A percentile compares a stretch with the other conserved stretches of the same genome.
Evolutionary conservation across 2,329 filamentous ascomycete genomes (phyloP).

Genomic region (Colletotrichum ledebouriae): DNA sequence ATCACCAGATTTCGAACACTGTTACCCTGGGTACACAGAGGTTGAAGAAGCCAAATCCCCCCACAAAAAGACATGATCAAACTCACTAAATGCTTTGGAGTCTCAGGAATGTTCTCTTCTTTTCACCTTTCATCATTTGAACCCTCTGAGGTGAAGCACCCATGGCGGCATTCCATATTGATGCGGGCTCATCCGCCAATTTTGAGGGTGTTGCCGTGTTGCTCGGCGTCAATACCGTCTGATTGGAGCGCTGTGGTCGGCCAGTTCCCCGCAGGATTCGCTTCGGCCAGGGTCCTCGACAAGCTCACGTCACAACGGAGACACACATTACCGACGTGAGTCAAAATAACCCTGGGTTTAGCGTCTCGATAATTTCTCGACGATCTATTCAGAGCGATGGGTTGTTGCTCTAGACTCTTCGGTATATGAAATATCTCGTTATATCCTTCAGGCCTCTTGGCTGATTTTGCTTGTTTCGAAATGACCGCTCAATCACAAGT

Average conservation of each 20-base stretch:
- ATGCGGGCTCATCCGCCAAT: too few species aligned
- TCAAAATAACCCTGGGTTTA: neutral
- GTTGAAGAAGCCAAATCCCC: too few species aligned
- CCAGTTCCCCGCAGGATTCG: too few species aligned
- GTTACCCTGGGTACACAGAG: neutral
- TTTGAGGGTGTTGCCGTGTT: too few species aligned
- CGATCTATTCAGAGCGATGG: slow-evolving; percentile 13
- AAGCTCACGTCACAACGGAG: slow-evolving; percentile 1
- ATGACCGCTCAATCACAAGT: slow-evolving; percentile 25
- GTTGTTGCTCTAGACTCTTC: slow-evolving; percentile 17
- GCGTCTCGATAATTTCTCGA: slow-evolving; percentile 6
- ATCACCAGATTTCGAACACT: neutral
- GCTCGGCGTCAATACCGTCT: too few species aligned
- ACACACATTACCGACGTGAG: neutral
- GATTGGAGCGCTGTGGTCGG: too few species aligned
- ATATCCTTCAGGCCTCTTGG: slow-evolving; percentile 14
- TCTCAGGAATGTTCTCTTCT: too few species aligned
- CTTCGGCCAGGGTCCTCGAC: neutral
- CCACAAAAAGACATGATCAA: too few species aligned
- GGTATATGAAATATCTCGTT: neutral
- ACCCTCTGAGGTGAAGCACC: too few species aligned
- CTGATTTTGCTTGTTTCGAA: slow-evolving; percentile 17
- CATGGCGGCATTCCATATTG: too few species aligned
- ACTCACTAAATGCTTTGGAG: too few species aligned
- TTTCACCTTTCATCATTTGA: too few species aligned